These are phyloP conservation scores for Acanthamoeba royreba DNA, from an alignment of 208 protist genomes.

Conservation along the genomic window DNA sequence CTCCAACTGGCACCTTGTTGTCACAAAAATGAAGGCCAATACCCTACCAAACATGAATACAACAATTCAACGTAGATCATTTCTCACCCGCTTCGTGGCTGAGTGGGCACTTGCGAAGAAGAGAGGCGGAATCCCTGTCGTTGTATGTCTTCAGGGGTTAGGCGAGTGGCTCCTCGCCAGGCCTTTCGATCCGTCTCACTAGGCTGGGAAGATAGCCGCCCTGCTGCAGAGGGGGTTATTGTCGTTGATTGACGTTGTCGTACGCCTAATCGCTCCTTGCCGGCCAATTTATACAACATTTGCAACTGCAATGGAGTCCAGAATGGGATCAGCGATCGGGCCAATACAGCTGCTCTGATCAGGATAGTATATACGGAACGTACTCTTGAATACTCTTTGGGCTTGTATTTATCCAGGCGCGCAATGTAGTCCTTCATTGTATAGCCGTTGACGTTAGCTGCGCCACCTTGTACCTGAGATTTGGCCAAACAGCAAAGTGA, in stretches of 20 bases:
- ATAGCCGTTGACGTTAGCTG: not conserved
- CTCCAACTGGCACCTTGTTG: too few species aligned
- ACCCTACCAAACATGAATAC: too few species aligned
- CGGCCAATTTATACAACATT: conserved; percentile 41
- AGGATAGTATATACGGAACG: not conserved
- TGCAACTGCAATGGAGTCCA: not conserved
- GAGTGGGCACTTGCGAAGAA: too few species aligned
- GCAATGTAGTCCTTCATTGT: not conserved
- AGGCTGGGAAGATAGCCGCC: not conserved
- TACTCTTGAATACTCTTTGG: conserved; percentile 15
- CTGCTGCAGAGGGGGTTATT: not conserved
- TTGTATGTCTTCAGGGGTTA: not conserved
- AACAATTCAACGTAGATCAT: too few species aligned
- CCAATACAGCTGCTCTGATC: not conserved
- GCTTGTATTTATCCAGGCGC: not conserved
- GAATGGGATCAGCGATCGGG: not conserved
- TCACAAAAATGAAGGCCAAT: too few species aligned
- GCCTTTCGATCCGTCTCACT: not conserved
- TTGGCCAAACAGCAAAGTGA: not conserved
- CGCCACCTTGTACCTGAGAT: not conserved
- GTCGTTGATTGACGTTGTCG: not conserved
- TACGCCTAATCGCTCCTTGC: not conserved
- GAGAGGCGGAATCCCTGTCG: not conserved
- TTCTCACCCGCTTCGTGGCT: too few species aligned
- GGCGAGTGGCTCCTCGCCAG: not conserved